phyloP scores from a whole-genome alignment of 2,329 filamentous ascomycete species.

The Hypoxylon sp. region DNA sequence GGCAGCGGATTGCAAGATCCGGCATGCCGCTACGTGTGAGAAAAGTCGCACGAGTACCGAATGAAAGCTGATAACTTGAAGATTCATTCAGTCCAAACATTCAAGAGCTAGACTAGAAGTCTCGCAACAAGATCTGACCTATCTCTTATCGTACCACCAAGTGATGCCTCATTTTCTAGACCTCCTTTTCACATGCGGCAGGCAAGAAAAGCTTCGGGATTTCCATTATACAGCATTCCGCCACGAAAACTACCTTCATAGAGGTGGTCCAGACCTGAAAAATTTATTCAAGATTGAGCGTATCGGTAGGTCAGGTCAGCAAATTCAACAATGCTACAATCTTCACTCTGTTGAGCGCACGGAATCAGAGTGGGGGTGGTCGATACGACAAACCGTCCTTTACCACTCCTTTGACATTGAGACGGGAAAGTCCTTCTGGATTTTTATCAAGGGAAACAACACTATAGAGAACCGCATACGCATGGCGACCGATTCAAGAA shows the following conservation, averaged over 20 bases:
- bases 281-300: neutral
- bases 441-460: slow-evolving; percentile 23
- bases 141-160: slow-evolving; percentile 21
- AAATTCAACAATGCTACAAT: slow-evolving; percentile 16
- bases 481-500: slow-evolving; percentile 5
- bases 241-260: slow-evolving; percentile 10
- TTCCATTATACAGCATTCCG: slow-evolving; percentile 22
- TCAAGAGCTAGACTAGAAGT: slow-evolving; percentile 15
- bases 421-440: slow-evolving; percentile 16
- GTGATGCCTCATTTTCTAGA: slow-evolving; percentile 23
- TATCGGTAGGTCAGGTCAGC: neutral
- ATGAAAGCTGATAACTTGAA: neutral
- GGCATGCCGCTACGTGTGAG: slow-evolving; percentile 24
- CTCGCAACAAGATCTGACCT: slow-evolving; percentile 13
- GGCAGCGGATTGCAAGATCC: slow-evolving; percentile 8
- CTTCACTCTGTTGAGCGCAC: slow-evolving; percentile 20
- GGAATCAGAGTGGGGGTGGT: neutral
- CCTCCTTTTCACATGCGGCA: slow-evolving; percentile 20
- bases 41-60: neutral
- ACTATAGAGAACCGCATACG: slow-evolving; percentile 14
- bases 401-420: slow-evolving; percentile 15
- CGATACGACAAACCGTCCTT: slow-evolving; percentile 17
- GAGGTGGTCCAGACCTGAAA: neutral
- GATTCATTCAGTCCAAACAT: slow-evolving; percentile 20
- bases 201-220: slow-evolving; percentile 13